Evolutionary conservation across 2,329 filamentous ascomycete species (phyloP).

Genomic region (Didymosphaeria variabile): DNA sequence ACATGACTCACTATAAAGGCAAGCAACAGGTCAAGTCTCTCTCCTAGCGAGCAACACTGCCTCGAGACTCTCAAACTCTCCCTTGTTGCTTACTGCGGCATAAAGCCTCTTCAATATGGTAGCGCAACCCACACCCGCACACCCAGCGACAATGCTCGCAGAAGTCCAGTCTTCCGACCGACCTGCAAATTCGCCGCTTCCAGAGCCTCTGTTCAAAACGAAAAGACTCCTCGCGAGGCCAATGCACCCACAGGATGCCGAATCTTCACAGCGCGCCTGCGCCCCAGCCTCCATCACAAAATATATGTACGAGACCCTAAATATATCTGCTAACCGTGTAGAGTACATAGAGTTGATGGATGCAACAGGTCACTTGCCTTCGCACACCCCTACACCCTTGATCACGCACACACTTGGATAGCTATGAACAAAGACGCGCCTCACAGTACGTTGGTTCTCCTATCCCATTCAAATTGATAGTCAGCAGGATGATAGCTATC

Average conservation of each 20-base stretch:
- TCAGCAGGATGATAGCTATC: too few relatives aligned
- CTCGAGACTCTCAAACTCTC: not conserved
- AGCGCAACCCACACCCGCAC: constrained; percentile 8
- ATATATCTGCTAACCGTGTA: too few relatives aligned
- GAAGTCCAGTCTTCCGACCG: constrained; percentile 23
- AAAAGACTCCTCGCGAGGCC: constrained; percentile 39
- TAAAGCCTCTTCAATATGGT: constrained; percentile 6
- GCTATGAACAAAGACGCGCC: constrained; percentile 17
- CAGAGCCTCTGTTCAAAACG: constrained; percentile 41
- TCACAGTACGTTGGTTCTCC: constrained; percentile 12
- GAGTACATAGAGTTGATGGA: too few relatives aligned
- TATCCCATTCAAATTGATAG: constrained; percentile 4
- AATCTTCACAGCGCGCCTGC: constrained; percentile 32
- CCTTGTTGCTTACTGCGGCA: not conserved
- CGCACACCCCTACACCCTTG: constrained; percentile 51
- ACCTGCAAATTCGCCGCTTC: constrained; percentile 27
- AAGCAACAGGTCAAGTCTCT: not conserved
- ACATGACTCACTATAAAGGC: not conserved
- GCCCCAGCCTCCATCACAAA: constrained; percentile 45
- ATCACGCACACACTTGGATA: constrained; percentile 48
- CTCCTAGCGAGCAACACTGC: too few relatives aligned
- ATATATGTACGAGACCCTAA: constrained; percentile 36
- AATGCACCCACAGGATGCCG: constrained; percentile 44
- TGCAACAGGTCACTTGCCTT: constrained; percentile 39
- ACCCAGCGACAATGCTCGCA: constrained; percentile 26